These are phyloP conservation scores for Trichophyton rubrum DNA, from an alignment of 2,329 filamentous ascomycete genomes.

Conservation along the genomic window DNA sequence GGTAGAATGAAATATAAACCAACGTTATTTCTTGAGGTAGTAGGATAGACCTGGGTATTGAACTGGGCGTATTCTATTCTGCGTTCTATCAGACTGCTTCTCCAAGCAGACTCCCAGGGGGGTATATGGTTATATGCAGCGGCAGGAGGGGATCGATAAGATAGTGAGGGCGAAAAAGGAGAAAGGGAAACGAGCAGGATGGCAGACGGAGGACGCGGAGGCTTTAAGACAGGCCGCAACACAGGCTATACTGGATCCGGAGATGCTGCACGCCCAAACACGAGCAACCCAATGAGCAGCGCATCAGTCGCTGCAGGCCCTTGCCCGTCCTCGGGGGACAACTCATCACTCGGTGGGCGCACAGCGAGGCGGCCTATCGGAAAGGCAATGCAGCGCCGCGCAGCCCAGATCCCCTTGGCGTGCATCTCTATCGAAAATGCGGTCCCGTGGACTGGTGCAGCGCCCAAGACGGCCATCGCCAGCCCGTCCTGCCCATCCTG, in stretches of 20 bases:
- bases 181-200: not conserved
- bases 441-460: slow-evolving; percentile 2
- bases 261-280: slow-evolving; percentile 1
- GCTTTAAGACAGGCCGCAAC: slow-evolving; percentile 2
- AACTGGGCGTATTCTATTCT: not conserved
- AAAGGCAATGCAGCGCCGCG: slow-evolving; percentile 1
- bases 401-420: slow-evolving; percentile 1
- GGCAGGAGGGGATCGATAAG: not conserved
- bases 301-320: not conserved
- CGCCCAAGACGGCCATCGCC: not conserved
- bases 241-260: slow-evolving; percentile 3
- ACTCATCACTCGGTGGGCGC: slow-evolving; percentile 5
- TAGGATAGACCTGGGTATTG: not conserved
- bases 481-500: not conserved
- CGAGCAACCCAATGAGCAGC: not conserved
- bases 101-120: not conserved
- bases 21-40: not conserved
- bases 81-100: not conserved
- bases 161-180: slow-evolving; percentile 1
- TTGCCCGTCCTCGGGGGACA: not conserved
- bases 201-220: not conserved
- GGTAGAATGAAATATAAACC: not conserved
- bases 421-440: not conserved
- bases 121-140: not conserved
- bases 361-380: slow-evolving; percentile 9